A percentile compares a stretch with the other conserved stretches of the same genome.
These are phyloP conservation scores for Xylaria sp. DNA, from an alignment of 2,329 filamentous ascomycete species.

Conservation along the genomic window DNA sequence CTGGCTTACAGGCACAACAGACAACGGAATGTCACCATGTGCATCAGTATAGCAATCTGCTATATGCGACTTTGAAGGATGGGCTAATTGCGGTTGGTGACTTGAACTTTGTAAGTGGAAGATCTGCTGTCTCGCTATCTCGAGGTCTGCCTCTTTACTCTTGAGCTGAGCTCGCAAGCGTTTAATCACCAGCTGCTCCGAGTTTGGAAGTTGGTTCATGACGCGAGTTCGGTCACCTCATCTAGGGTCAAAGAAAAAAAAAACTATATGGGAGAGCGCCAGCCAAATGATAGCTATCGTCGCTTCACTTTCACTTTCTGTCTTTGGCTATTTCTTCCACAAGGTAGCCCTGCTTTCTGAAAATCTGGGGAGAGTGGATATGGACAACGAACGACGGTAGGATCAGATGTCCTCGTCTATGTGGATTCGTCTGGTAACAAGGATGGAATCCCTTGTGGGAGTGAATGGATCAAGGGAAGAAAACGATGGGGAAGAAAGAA, in stretches of 20 bases:
- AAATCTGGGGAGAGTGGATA: constrained; percentile 17
- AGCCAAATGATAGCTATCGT: constrained; percentile 36
- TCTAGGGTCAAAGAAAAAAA: constrained; percentile 12
- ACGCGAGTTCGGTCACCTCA: constrained; percentile 36
- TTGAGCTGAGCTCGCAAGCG: constrained; percentile 45
- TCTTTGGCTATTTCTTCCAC: constrained; percentile 27
- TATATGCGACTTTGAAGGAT: constrained; percentile 41
- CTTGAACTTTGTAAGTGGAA: constrained; percentile 44
- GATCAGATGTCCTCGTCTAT: constrained; percentile 21
- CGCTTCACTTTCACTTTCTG: constrained; percentile 36
- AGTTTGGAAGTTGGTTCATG: constrained; percentile 45
- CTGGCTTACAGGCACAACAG: constrained; percentile 42
- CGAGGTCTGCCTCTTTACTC: constrained; percentile 45
- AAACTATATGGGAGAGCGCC: constrained; percentile 27
- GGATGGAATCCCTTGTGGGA: constrained; percentile 28
- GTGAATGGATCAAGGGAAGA: constrained; percentile 23
- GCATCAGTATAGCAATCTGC: constrained; percentile 41
- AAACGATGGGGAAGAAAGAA: constrained; percentile 26
- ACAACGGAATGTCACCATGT: constrained; percentile 48
- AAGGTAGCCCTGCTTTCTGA: constrained; percentile 31
- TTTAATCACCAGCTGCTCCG: constrained; percentile 45
- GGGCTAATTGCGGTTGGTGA: constrained; percentile 43
- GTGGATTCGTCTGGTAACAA: constrained; percentile 26
- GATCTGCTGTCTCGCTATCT: constrained; percentile 43
- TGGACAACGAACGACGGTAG: constrained; percentile 14